Evolutionary conservation across 306 rosid genomes (phyloP).

Genomic region (Cucurbita maxima): DNA sequence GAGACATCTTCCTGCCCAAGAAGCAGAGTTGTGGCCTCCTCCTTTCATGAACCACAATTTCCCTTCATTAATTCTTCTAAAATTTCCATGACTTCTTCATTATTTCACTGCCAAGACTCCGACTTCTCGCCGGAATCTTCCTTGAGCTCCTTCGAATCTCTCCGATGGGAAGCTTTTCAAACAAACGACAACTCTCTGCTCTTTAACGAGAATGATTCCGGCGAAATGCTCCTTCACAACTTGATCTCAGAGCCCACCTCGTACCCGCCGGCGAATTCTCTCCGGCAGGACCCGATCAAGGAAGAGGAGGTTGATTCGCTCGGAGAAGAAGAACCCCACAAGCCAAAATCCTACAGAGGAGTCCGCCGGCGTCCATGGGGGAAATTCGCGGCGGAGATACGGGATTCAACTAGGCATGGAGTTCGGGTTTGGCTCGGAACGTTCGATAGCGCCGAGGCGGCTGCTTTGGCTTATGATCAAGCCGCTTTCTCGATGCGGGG

Average conservation of each 20-base stretch:
- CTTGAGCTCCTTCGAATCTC: conserved; percentile 7
- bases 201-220: conserved; percentile 44
- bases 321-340: not conserved
- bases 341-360: conserved; percentile 27
- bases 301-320: conserved; percentile 22
- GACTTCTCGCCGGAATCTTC: conserved; percentile 13
- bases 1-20: not conserved
- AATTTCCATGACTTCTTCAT: conserved; percentile 6
- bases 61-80: not conserved
- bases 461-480: conserved; percentile 68
- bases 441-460: conserved; percentile 53
- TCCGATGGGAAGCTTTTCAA: not conserved
- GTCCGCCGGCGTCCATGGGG: conserved; percentile 64
- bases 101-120: conserved; percentile 6
- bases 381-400: conserved; percentile 57
- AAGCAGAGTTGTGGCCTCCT: not conserved
- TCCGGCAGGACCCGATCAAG: not conserved
- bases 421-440: conserved; percentile 66
- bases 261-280: not conserved
- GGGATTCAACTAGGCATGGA: conserved; percentile 47
- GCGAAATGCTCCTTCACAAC: conserved; percentile 44
- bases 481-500: conserved; percentile 56
- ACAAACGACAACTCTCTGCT: conserved; percentile 16
- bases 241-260: conserved; percentile 7
- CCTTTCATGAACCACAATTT: not conserved